A percentile compares a stretch with the other conserved stretches of the same genome.
These are phyloP conservation scores for Sporothrix schenckii DNA, from an alignment of 2,329 filamentous ascomycete genomes.

Conservation along the genomic window DNA sequence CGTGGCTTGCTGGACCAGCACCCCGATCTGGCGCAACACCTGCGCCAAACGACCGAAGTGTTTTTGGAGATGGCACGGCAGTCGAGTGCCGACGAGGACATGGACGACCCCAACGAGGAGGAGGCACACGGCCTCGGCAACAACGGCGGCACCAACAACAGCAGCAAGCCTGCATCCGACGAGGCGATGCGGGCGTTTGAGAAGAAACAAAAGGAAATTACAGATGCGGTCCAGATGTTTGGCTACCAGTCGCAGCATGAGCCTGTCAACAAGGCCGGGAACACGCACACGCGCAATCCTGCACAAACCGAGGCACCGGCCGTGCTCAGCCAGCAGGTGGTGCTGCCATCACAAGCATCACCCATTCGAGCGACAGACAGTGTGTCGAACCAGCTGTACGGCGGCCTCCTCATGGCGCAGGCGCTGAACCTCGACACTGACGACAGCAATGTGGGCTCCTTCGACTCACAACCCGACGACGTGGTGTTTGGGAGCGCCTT, in stretches of 20 bases:
- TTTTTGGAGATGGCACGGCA: slow-evolving; percentile 60
- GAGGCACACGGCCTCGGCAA: not conserved
- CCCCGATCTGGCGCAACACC: slow-evolving; percentile 59
- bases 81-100: slow-evolving; percentile 47
- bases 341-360: not conserved
- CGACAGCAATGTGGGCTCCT: not conserved
- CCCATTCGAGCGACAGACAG: not conserved
- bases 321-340: not conserved
- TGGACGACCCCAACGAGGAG: slow-evolving; percentile 21
- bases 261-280: not conserved
- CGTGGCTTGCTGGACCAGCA: slow-evolving; percentile 61
- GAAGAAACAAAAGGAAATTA: slow-evolving; percentile 24
- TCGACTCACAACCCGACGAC: slow-evolving; percentile 13
- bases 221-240: slow-evolving; percentile 27
- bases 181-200: not conserved
- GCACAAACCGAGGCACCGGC: not conserved
- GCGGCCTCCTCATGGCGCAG: slow-evolving; percentile 40
- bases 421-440: slow-evolving; percentile 32
- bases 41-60: slow-evolving; percentile 60
- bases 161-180: not conserved
- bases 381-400: slow-evolving; percentile 35
- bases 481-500: slow-evolving; percentile 18
- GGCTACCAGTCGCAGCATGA: slow-evolving; percentile 26
- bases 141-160: not conserved
- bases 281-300: not conserved